Evolutionary conservation across 2,329 filamentous ascomycete genomes (phyloP), one percentile per base, ranked within the genome.

Genomic region (Falciphora oryzae): DNA sequence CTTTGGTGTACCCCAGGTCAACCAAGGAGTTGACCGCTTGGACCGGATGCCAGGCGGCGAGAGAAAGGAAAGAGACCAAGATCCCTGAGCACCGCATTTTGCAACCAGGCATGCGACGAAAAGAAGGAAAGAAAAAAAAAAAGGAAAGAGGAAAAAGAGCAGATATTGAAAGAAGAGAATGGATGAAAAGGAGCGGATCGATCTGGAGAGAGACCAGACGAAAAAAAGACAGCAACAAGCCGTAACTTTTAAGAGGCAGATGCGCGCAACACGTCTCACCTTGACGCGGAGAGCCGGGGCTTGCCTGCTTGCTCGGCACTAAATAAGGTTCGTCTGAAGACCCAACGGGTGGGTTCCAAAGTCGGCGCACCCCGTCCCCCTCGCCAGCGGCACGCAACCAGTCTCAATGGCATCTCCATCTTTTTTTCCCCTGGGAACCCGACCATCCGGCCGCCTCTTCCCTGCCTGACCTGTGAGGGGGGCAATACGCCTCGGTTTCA

Each of bases 1-100:
- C 92, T 31, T 79, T 83, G 35, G 87, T 83, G 72, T 93, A 93
- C 3, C 81, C 82, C 28, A 93, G 78, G 67, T 90, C 79, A 18
- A 92, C 85, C 3, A 79, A 65, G 22, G 73, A 68, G 57, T 66
- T 63, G 28, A 73, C 72, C 13, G 66, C 66, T 25, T n/a, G 22
- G 22, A 25, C 32, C 57, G 44, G 57, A 57, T 28, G 57, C 57
- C 57, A 58, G 18, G 57, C 25, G 29, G 29, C 29, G 57, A 58
- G n/a, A 31, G 57, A 58, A 58, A 58, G 27, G 25, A 58, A 31
- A 29, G 57, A 58, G 27, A 58, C 13, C 27, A 58, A 22, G 16
- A 31, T 58, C 13, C 18, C 18, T 29, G 27, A 31, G 6, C 16
- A 31, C 2, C 57, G 57, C 57, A 58, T 58, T 8, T 28, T 58